Percentiles rank a stretch among this genome's conserved stretches.
Conservation (phyloP, 2,329 filamentous ascomycete species). For the Ramichloridium luteum region DNA sequence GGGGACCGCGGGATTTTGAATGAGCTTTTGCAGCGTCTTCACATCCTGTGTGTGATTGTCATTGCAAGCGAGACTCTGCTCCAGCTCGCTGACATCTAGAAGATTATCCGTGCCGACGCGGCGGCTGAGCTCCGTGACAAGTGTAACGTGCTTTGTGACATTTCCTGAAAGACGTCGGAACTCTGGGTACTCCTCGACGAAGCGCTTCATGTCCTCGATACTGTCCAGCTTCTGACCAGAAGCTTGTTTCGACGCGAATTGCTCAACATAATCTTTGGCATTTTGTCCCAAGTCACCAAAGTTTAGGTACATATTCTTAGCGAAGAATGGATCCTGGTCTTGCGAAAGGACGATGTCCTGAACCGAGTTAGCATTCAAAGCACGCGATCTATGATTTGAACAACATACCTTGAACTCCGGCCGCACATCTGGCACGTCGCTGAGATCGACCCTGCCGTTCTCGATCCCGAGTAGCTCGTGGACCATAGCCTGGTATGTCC, state of each 20-base stretch:
- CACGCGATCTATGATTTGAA: neutral
- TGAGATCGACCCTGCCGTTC: conserved; percentile 86
- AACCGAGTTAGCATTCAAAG: conserved; percentile 4
- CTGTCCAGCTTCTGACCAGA: conserved; percentile 93
- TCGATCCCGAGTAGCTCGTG: conserved; percentile 88
- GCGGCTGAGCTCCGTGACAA: conserved; percentile 86
- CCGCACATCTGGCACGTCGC: conserved; percentile 35
- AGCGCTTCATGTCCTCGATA: conserved; percentile 96
- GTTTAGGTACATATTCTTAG: conserved; percentile 97
- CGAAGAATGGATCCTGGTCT: conserved; percentile 98
- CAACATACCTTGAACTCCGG: conserved; percentile 19
- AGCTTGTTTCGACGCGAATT: conserved; percentile 96
- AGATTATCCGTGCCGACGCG: conserved; percentile 75
- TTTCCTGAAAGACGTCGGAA: conserved; percentile 95
- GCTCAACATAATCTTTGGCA: conserved; percentile 97
- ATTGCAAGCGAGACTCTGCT: conserved; percentile 93
- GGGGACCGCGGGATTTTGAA: conserved; percentile 66
- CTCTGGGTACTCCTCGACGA: conserved; percentile 97
- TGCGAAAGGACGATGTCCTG: conserved; percentile 88
- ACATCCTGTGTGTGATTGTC: conserved; percentile 86
- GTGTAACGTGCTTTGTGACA: conserved; percentile 93
- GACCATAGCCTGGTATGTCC: conserved; percentile 99
- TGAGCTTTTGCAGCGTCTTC: conserved; percentile 81
- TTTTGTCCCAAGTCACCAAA: conserved; percentile 92
- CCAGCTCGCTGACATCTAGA: conserved; percentile 91